Conservation (phyloP, 768 basidiomycete genomes). For the Kwoniella sp. region DNA sequence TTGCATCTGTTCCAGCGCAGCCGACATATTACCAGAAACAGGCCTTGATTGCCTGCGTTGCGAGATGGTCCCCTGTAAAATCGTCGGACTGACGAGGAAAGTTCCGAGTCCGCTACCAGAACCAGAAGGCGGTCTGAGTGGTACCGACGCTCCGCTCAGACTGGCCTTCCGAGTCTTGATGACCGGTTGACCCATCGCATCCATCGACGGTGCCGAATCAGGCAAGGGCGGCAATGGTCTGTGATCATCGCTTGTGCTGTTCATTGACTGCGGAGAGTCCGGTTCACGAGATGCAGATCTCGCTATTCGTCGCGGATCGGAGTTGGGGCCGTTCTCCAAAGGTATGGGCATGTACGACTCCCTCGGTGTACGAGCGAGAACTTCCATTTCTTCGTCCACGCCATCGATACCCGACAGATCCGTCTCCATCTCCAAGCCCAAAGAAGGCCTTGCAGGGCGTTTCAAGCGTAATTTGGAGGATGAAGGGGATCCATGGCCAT, state of each 20-base stretch:
- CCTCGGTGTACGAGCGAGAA: constrained; percentile 27
- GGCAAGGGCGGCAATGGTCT: constrained; percentile 34
- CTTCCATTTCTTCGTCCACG: constrained; percentile 28
- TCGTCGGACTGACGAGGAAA: constrained; percentile 37
- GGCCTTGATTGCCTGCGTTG: constrained; percentile 38
- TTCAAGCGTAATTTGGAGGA: constrained; percentile 16
- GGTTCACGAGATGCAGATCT: background rate
- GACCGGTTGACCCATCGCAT: constrained; percentile 5
- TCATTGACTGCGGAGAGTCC: constrained; percentile 11
- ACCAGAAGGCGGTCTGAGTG: background rate
- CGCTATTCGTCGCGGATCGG: background rate
- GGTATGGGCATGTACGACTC: constrained; percentile 6
- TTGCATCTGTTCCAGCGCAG: constrained; percentile 13
- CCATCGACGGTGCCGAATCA: constrained; percentile 14
- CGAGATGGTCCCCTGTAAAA: constrained; percentile 39
- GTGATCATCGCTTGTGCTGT: background rate
- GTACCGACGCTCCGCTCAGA: constrained; percentile 21
- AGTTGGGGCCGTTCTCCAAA: background rate
- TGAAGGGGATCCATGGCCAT: constrained; percentile 7
- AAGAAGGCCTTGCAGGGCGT: constrained; percentile 14
- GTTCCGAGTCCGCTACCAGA: background rate
- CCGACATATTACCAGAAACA: constrained; percentile 11
- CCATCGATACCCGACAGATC: constrained; percentile 32
- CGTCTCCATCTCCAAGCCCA: constrained; percentile 35
- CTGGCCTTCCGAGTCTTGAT: constrained; percentile 21